Conservation (phyloP, 345 rosid genomes). For the Populus tremula region DNA sequence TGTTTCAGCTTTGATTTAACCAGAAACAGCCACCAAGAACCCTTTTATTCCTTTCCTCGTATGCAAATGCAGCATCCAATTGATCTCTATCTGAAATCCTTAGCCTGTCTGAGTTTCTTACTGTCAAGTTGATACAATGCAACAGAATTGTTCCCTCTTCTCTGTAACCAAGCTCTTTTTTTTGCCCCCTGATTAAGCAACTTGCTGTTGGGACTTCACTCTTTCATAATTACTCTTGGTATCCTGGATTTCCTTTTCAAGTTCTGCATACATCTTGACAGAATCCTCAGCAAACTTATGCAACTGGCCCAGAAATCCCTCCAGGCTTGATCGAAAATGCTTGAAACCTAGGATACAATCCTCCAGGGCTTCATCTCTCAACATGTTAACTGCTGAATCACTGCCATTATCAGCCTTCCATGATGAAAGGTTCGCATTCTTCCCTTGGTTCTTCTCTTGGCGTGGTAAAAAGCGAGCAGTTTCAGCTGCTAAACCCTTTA, state of each 20-base stretch:
- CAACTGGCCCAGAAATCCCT: conserved; percentile 50
- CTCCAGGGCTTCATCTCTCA: conserved; percentile 55
- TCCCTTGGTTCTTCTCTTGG: conserved; percentile 69
- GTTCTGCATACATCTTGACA: conserved; percentile 50
- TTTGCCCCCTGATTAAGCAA: background rate
- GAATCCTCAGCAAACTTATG: conserved; percentile 50
- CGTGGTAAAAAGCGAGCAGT: conserved; percentile 59
- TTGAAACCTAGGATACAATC: conserved; percentile 53
- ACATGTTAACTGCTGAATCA: conserved; percentile 35
- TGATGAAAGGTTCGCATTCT: conserved; percentile 22
- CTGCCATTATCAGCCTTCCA: conserved; percentile 38
- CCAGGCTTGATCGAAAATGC: conserved; percentile 54
- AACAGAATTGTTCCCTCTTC: conserved; percentile 2
- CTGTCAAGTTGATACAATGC: background rate
- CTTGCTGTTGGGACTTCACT: conserved; percentile 29
- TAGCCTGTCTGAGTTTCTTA: background rate
- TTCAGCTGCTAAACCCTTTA: conserved; percentile 61
- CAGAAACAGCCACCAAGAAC: background rate
- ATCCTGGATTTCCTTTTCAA: conserved; percentile 39
- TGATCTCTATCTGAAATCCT: background rate
- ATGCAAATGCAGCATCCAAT: conserved; percentile 27
- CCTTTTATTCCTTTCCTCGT: conserved; percentile 23
- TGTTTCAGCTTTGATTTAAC: conserved; percentile 5
- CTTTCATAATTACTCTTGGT: conserved; percentile 43
- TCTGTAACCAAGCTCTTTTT: background rate